These are phyloP conservation scores for Rhynchospora breviuscula DNA, from an alignment of 176 grass and related monocot genomes.

Conservation along the genomic window DNA sequence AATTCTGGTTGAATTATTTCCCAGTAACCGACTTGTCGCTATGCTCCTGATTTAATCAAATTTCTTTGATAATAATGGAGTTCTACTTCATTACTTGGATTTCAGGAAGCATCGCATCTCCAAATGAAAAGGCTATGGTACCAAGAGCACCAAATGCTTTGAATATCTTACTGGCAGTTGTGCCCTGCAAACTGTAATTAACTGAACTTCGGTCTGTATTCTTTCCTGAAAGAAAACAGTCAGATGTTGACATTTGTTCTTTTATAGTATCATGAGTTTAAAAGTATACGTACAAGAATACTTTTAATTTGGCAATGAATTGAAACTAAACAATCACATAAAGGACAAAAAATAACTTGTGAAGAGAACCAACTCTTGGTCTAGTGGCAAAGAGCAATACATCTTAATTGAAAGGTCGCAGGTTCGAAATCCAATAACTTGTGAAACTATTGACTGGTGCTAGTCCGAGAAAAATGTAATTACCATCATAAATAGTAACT, in stretches of 20 bases:
- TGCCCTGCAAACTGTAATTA: constrained; percentile 48
- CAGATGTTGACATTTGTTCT: not conserved
- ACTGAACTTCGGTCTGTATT: constrained; percentile 34
- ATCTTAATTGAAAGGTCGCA: too few relatives aligned
- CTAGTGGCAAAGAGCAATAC: too few relatives aligned
- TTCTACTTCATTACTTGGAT: constrained; percentile 44
- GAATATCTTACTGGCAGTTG: constrained; percentile 39
- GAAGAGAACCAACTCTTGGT: too few relatives aligned
- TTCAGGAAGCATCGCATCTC: constrained; percentile 85
- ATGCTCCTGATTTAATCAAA: not conserved
- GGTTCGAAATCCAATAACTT: too few relatives aligned
- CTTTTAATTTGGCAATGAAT: not conserved
- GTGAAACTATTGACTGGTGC: not conserved
- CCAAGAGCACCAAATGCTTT: constrained; percentile 63
- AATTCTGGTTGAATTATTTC: too few relatives aligned
- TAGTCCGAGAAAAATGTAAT: constrained; percentile 6
- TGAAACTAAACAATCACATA: not conserved
- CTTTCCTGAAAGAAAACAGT: constrained; percentile 39
- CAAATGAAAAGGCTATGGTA: constrained; percentile 77
- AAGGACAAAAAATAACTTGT: not conserved
- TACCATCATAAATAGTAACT: constrained; percentile 63
- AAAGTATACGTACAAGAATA: not conserved
- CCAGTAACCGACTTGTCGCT: too few relatives aligned
- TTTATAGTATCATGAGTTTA: not conserved
- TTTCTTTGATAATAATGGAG: not conserved